Percentiles rank a stretch among this genome's conserved stretches.
Conservation (phyloP, 1,284 basidiomycete species). For the Cerrena zonata region DNA sequence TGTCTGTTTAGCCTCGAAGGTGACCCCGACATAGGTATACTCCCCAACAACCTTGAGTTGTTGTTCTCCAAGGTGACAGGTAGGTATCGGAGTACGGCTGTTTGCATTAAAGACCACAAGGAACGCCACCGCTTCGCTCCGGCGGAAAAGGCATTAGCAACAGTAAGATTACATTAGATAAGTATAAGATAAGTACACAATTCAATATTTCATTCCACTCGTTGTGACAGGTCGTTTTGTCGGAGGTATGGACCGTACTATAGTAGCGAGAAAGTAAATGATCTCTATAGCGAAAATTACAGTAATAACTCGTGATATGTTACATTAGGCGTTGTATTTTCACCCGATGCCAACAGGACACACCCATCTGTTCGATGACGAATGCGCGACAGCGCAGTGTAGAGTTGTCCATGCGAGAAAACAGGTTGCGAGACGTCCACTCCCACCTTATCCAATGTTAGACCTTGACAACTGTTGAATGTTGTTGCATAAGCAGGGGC, state of each 20-base stretch:
- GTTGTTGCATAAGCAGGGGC: slow-evolving; percentile 38
- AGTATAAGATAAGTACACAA: too few relatives aligned
- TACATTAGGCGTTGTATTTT: slow-evolving; percentile 20
- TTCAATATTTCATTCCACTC: too few relatives aligned
- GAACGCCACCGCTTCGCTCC: slow-evolving; percentile 2
- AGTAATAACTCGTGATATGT: slow-evolving; percentile 24
- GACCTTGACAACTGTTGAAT: slow-evolving; percentile 40
- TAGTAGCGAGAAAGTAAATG: too few relatives aligned
- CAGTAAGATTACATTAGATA: too few relatives aligned
- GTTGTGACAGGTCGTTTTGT: too few relatives aligned
- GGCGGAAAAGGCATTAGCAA: too few relatives aligned
- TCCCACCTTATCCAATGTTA: slow-evolving; percentile 34
- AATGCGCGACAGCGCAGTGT: slow-evolving; percentile 38
- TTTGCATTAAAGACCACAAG: background rate
- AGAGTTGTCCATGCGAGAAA: slow-evolving; percentile 41
- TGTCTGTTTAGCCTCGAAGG: background rate
- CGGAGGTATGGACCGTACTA: too few relatives aligned
- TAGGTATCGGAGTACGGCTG: background rate
- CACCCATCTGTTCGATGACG: slow-evolving; percentile 25
- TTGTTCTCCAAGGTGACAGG: background rate
- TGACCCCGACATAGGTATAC: slow-evolving; percentile 1
- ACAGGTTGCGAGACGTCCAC: slow-evolving; percentile 32
- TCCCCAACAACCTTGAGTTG: background rate
- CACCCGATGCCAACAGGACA: slow-evolving; percentile 16
- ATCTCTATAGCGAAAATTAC: too few relatives aligned